These are phyloP conservation scores for Juglanconis sp. DNA, from an alignment of 2,329 filamentous ascomycete genomes.

Conservation along the genomic window DNA sequence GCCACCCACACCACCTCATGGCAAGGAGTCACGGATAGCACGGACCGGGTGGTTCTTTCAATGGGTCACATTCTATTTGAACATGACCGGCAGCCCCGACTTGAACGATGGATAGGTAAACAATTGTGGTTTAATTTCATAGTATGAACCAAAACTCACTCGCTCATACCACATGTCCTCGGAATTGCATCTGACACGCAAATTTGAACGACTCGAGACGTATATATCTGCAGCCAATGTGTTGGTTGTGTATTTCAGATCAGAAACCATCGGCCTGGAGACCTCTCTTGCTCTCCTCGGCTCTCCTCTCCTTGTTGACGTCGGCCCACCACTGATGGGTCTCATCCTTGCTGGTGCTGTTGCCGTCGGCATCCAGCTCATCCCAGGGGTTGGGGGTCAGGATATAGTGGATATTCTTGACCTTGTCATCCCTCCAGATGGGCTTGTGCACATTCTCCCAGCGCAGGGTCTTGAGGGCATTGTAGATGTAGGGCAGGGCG, in stretches of 20 bases:
- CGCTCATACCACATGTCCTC: too few species aligned
- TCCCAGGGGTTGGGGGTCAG: conserved; percentile 62
- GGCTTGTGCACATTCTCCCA: conserved; percentile 48
- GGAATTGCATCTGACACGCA: not conserved
- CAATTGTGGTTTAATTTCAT: not conserved
- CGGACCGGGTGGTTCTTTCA: not conserved
- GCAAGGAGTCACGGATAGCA: conserved; percentile 17
- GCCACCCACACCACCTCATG: conserved; percentile 12
- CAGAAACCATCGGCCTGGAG: conserved; percentile 34
- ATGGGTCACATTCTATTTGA: not conserved
- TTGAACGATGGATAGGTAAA: not conserved
- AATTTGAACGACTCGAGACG: not conserved
- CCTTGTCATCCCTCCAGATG: conserved; percentile 56
- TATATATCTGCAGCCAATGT: not conserved
- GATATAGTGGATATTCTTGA: conserved; percentile 63
- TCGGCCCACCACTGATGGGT: conserved; percentile 57
- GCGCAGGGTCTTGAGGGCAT: conserved; percentile 60
- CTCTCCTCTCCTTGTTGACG: conserved; percentile 42
- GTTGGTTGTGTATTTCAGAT: not conserved
- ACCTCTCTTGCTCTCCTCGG: conserved; percentile 36
- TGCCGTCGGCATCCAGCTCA: conserved; percentile 42
- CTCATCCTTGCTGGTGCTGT: conserved; percentile 43
- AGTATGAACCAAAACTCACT: not conserved
- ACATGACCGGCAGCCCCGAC: not conserved
- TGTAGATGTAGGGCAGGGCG: conserved; percentile 57